Percentiles rank a stretch among this genome's conserved stretches.
Conservation (phyloP, 2,329 filamentous ascomycete species). For the Alternaria incomplexa region DNA sequence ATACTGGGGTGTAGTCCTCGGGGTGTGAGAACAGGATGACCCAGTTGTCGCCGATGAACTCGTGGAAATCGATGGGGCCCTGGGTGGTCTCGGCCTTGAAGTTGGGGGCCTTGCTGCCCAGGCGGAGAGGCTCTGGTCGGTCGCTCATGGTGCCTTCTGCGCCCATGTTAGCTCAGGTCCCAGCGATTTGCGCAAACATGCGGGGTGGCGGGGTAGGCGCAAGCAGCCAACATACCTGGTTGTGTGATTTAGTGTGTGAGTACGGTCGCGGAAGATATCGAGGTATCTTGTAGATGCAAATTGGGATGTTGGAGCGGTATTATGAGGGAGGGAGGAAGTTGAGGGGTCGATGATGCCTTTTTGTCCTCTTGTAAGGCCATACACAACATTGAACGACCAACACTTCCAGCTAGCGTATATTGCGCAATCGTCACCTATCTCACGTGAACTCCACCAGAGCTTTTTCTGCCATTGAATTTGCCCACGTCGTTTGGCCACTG, state of each 20-base stretch:
- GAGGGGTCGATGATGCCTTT: constrained; percentile 22
- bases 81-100: constrained; percentile 72
- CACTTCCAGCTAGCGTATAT: constrained; percentile 40
- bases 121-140: constrained; percentile 59
- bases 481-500: constrained; percentile 14
- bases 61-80: constrained; percentile 72
- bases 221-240: constrained; percentile 13
- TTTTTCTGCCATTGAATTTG: constrained; percentile 32
- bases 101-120: constrained; percentile 71
- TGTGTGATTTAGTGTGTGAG: not conserved
- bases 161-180: constrained; percentile 17
- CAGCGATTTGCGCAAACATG: constrained; percentile 36
- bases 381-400: constrained; percentile 11
- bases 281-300: not conserved
- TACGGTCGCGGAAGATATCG: not conserved
- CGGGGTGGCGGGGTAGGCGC: constrained; percentile 37
- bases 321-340: not conserved
- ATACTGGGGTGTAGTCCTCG: constrained; percentile 65
- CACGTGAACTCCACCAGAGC: constrained; percentile 21
- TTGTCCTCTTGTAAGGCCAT: constrained; percentile 29
- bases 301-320: not conserved
- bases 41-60: constrained; percentile 74
- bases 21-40: constrained; percentile 75
- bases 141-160: constrained; percentile 38
- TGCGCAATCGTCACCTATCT: constrained; percentile 42